Evolutionary conservation across 495 filamentous ascomycete species (phyloP).

Genomic region (Daldinia loculata): DNA sequence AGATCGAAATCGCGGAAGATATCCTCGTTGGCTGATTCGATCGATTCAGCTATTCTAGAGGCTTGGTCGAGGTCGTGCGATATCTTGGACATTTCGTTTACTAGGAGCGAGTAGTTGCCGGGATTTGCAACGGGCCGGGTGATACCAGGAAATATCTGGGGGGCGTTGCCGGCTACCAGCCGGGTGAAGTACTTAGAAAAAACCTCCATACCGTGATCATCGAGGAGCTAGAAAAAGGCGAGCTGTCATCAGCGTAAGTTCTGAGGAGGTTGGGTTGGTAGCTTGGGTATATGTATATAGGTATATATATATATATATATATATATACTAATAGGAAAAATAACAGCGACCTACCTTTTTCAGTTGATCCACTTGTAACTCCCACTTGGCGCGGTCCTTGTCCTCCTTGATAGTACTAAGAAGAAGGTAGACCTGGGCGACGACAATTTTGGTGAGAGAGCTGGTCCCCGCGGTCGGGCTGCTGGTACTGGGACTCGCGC

Average conservation of each 20-base stretch:
- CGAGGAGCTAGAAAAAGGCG: constrained; percentile 70
- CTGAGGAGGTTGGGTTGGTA: not conserved
- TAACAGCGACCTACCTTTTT: constrained; percentile 71
- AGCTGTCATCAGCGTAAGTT: not conserved
- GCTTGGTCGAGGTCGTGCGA: constrained; percentile 80
- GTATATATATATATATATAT: not conserved
- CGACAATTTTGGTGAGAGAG: constrained; percentile 82
- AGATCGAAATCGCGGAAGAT: constrained; percentile 95
- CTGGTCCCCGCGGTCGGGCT: constrained; percentile 70
- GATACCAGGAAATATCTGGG: constrained; percentile 81
- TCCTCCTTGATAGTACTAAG: constrained; percentile 92
- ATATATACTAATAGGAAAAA: not conserved
- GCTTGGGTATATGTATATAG: not conserved
- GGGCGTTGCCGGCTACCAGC: constrained; percentile 82
- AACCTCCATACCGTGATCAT: constrained; percentile 97
- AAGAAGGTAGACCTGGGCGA: constrained; percentile 93
- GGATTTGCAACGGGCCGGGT: constrained; percentile 75
- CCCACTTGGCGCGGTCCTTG: constrained; percentile 93
- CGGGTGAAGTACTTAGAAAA: constrained; percentile 92
- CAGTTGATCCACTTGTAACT: constrained; percentile 88
- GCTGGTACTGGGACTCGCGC: constrained; percentile 71
- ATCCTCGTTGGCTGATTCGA: constrained; percentile 83
- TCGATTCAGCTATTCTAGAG: constrained; percentile 88
- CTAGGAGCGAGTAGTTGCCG: constrained; percentile 81
- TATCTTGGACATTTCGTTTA: constrained; percentile 85